Conservation (phyloP, 345 rosid species). For the Lepidium didymum region DNA sequence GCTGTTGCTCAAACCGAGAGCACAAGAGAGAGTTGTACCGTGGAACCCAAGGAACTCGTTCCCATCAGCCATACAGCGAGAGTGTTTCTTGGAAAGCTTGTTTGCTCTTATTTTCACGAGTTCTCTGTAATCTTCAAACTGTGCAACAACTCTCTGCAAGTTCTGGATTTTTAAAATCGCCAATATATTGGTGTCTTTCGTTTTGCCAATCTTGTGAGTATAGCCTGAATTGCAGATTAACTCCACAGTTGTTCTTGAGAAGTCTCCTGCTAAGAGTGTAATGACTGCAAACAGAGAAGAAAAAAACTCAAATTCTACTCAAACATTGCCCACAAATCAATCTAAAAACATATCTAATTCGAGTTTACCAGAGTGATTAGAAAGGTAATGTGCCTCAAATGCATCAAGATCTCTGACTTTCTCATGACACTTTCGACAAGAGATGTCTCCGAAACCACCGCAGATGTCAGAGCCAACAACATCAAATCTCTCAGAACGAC, state of each 20-base stretch:
- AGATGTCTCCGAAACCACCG: slow-evolving; percentile 20
- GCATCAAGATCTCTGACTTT: slow-evolving; percentile 38
- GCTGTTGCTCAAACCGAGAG: slow-evolving; percentile 33
- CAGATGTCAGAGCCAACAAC: slow-evolving; percentile 19
- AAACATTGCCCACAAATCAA: not conserved
- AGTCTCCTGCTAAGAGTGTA: slow-evolving; percentile 54
- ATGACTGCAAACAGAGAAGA: slow-evolving; percentile 29
- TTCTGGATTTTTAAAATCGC: slow-evolving; percentile 51
- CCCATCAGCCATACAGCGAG: slow-evolving; percentile 75
- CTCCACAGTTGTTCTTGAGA: slow-evolving; percentile 62
- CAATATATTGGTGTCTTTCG: slow-evolving; percentile 25
- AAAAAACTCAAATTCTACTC: not conserved
- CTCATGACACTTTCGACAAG: slow-evolving; percentile 48
- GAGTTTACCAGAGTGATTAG: slow-evolving; percentile 53
- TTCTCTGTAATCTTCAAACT: slow-evolving; percentile 60
- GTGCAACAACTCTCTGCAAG: slow-evolving; percentile 40
- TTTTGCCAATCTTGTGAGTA: slow-evolving; percentile 8
- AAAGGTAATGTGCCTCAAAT: slow-evolving; percentile 47
- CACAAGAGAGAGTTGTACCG: slow-evolving; percentile 43
- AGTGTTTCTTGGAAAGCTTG: slow-evolving; percentile 44
- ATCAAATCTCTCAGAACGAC: slow-evolving; percentile 20
- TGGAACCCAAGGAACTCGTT: slow-evolving; percentile 66
- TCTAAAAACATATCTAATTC: not conserved
- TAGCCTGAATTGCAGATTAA: slow-evolving; percentile 44
- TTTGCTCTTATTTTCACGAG: slow-evolving; percentile 46